Evolutionary conservation across 345 rosid species (phyloP).

Genomic region (Theobroma cacao): DNA sequence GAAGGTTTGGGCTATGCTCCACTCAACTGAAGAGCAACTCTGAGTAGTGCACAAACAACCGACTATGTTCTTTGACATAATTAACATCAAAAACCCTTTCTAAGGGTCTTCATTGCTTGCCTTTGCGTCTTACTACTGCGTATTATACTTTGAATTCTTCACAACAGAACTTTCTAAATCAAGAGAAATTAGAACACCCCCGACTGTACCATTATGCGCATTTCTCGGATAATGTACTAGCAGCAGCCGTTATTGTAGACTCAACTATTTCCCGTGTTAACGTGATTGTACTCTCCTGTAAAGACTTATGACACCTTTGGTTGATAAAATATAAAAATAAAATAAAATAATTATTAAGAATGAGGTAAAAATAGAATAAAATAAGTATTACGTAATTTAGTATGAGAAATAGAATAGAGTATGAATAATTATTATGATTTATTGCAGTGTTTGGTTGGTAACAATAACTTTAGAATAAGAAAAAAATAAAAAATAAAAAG

Average conservation of each 20-base stretch:
- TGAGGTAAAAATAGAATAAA: too few relatives aligned
- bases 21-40: constrained; percentile 92
- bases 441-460: too few relatives aligned
- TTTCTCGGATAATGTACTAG: constrained; percentile 93
- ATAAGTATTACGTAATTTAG: too few relatives aligned
- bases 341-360: too few relatives aligned
- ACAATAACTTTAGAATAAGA: too few relatives aligned
- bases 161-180: constrained; percentile 64
- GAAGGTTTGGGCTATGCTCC: constrained; percentile 98
- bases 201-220: constrained; percentile 78
- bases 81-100: constrained; percentile 97
- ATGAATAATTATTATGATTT: too few relatives aligned
- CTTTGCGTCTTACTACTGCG: constrained; percentile 84
- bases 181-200: constrained; percentile 70
- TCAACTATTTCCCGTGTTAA: constrained; percentile 79
- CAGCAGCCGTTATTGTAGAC: constrained; percentile 89
- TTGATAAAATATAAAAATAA: too few relatives aligned
- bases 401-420: too few relatives aligned
- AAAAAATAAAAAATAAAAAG: too few relatives aligned
- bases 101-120: constrained; percentile 98
- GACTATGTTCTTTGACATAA: constrained; percentile 86
- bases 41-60: constrained; percentile 93
- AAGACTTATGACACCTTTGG: too few relatives aligned
- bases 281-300: constrained; percentile 38
- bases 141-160: constrained; percentile 66